Percentiles rank a stretch among this genome's conserved stretches.
phyloP scores from a whole-genome alignment of 495 filamentous ascomycete genomes.

The Penicillium cinerascens region DNA sequence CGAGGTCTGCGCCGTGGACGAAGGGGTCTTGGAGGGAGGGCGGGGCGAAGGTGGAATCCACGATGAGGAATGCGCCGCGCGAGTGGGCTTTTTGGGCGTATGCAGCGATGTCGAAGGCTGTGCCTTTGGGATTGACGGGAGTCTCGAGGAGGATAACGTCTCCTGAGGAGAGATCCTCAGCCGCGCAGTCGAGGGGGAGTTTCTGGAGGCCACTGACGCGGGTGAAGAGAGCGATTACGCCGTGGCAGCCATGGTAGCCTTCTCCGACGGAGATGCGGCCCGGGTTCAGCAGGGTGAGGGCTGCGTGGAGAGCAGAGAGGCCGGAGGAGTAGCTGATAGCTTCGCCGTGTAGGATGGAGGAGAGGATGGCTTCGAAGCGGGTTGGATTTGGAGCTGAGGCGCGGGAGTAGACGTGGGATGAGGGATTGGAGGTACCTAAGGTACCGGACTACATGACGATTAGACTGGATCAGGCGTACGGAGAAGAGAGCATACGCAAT shows the following conservation, averaged over 20 bases:
- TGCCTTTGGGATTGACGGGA: constrained; percentile 84
- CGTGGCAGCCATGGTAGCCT: constrained; percentile 93
- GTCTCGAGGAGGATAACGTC: constrained; percentile 92
- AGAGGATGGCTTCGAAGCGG: constrained; percentile 79
- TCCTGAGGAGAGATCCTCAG: constrained; percentile 57
- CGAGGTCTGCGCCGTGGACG: constrained; percentile 68
- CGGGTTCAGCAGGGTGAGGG: constrained; percentile 74
- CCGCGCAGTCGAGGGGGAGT: constrained; percentile 58
- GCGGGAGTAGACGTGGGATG: constrained; percentile 70
- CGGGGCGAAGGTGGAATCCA: constrained; percentile 93
- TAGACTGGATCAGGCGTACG: neutral
- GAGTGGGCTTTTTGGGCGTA: constrained; percentile 71
- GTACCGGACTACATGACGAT: constrained; percentile 13
- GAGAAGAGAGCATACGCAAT: constrained; percentile 23
- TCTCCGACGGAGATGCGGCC: constrained; percentile 70
- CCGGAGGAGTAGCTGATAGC: constrained; percentile 78
- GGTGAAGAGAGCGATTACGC: constrained; percentile 65
- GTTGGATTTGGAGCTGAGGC: constrained; percentile 67
- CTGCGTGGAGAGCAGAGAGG: constrained; percentile 80
- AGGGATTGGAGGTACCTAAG: constrained; percentile 12
- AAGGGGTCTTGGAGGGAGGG: constrained; percentile 88
- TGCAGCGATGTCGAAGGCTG: constrained; percentile 63
- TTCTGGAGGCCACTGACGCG: constrained; percentile 67
- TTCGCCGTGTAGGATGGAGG: constrained; percentile 64
- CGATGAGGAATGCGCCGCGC: constrained; percentile 69